Evolutionary conservation across 1,139 yeast species (phyloP), one percentile per base, ranked within the genome.

Genomic region (Kluyveromyces marxianus): DNA sequence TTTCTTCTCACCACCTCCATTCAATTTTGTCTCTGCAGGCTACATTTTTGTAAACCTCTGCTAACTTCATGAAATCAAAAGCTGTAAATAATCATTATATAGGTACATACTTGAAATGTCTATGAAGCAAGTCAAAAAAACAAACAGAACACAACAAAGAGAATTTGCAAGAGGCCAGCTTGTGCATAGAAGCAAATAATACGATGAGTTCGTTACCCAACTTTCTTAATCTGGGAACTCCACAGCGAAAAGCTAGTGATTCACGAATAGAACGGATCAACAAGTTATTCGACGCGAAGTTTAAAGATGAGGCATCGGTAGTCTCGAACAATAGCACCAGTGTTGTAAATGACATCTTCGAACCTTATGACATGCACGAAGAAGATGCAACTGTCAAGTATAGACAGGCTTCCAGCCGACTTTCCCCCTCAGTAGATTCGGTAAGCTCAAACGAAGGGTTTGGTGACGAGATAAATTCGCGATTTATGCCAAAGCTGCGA

Each of bases 271-370:
- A 56, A 8, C 50, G 48, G 42, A 54, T 54, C 25, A 54, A 54
- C 42, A 51, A 54, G 35, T 44, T 54, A n/a, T 54, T 52, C 48
- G 54, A 53, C 35, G 49, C 50, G 28, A 48, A 48, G 33, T 50
- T 48, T 25, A 48, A 42, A 29, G 53, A 53, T 43, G 47, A 54
- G 31, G 54, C 50, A 38, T 53, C 56, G 7, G 56, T 53, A 8
- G 54, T 54, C 10, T 56, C 59, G 6, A 55, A 53, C 44, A 54
- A 50, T 39, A 54, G 58, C 26, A 56, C 59, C 4, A 50, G 58
- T 14, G 57, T 56, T 8, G 44, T 46, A 10, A 37, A 29, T 7
- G 47, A 44, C 28, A 33, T 35, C n/a, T 34, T 37, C 31, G 34
- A 31, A n/a, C 34, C 41, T n/a, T 14, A 34, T 3, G 21, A 27